Evolutionary conservation across 345 rosid genomes (phyloP), one percentile per base, ranked within the genome.

Genomic region (Eutrema japonicum): DNA sequence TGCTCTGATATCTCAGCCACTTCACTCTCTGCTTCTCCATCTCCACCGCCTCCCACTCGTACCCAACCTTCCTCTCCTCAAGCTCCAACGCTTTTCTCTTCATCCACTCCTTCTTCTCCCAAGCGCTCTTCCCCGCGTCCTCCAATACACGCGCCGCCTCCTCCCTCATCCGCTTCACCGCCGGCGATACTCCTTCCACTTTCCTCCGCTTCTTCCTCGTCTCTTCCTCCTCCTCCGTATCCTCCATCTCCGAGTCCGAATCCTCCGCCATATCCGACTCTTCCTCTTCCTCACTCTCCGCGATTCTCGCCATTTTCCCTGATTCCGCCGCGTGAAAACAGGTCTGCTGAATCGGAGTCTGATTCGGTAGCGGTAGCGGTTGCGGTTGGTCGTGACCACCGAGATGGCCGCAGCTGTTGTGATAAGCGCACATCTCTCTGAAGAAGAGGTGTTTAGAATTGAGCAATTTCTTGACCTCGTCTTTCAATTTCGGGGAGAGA

Each of bases 391-490:
- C 78, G 1, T 69, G 46, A 35, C 66, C 67, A 47, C 78, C 81
- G 9, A 64, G 77, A 80, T 92, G 96, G 36, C 86, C 88, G 59
- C 96, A 95, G 57, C 94, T 92, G 67, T 77, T 92, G 53, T 95
- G 99, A 40, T 95, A 95, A 73, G 97, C 96, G 78, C 99, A 95
- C 99, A 95, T 95, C 79, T 95, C 98, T 56, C 92, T 76, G 61
- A 92, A 95, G 75, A 95, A 95, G 68, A 95, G 78, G 79, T 95
- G 99, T 67, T 95, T 95, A 42, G 99, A 95, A 67, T 87, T 92
- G 57, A 95, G 82, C 73, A 95, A 72, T 55, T 89, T 95, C 82
- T 77, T 84, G 38, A 82, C 97, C 72, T 95, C 99, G 7, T 92
- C 96, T 81, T 90, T 95, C 88, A 87, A 65, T 63, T 89, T 95